phyloP scores from a whole-genome alignment of 495 filamentous ascomycete genomes.

The Hypoxylon perforatum region DNA sequence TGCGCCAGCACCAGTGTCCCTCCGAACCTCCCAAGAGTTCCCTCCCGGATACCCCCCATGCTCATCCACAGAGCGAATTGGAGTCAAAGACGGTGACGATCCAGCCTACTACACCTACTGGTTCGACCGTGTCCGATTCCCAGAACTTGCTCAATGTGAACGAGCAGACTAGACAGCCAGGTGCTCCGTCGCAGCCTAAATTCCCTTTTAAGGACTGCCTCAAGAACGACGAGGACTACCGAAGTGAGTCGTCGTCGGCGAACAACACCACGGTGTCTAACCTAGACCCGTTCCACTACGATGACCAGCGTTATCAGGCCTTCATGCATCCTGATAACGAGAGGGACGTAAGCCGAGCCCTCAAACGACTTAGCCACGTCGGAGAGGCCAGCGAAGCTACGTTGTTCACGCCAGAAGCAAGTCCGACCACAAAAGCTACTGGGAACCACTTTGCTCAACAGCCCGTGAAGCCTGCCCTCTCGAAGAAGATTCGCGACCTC shows the following conservation, averaged over 20 bases:
- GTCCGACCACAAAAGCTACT: neutral
- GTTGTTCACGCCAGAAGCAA: slow-evolving; percentile 8
- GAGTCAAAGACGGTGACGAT: slow-evolving; percentile 1
- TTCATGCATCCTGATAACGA: slow-evolving; percentile 19
- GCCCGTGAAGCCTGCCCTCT: no score
- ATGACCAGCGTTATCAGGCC: slow-evolving; percentile 8
- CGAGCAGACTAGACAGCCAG: slow-evolving; percentile 9
- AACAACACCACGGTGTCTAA: slow-evolving; percentile 3
- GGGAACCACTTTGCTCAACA: no score
- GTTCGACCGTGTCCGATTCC: slow-evolving; percentile 35
- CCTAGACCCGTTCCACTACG: slow-evolving; percentile 22
- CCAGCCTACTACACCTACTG: neutral
- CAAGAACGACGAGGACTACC: slow-evolving; percentile 13
- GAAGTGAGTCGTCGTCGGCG: slow-evolving; percentile 18
- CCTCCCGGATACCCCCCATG: neutral
- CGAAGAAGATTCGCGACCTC: slow-evolving; percentile 1
- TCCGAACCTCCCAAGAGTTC: no score
- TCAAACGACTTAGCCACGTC: slow-evolving; percentile 24
- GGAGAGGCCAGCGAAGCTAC: slow-evolving; percentile 8
- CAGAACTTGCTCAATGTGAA: slow-evolving; percentile 39
- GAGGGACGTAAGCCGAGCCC: slow-evolving; percentile 34
- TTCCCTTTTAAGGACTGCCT: neutral
- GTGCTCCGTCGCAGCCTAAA: slow-evolving; percentile 11
- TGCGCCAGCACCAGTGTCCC: no score
- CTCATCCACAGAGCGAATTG: slow-evolving; percentile 1